These are phyloP conservation scores for Lasiosphaeria miniovina DNA, from an alignment of 495 filamentous ascomycete species.

Conservation along the genomic window DNA sequence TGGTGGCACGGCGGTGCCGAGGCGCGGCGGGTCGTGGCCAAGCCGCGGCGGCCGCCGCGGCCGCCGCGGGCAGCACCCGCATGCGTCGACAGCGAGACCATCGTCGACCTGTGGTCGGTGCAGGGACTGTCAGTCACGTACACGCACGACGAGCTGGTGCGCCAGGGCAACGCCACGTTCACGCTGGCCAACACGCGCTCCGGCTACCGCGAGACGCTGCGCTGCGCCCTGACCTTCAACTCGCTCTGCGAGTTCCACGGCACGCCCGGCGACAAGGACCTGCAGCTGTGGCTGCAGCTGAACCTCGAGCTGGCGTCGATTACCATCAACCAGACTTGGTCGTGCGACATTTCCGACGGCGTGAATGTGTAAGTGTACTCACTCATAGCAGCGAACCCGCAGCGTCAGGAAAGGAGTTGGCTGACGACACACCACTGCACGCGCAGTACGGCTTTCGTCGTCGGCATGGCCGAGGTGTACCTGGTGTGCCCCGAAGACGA, in stretches of 20 bases:
- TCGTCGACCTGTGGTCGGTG: slow-evolving; percentile 10
- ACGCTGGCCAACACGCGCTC: slow-evolving; percentile 7
- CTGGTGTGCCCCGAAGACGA: slow-evolving; percentile 1
- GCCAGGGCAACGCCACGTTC: slow-evolving; percentile 10
- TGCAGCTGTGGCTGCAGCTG: slow-evolving; percentile 11
- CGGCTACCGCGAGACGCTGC: background rate
- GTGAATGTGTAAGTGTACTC: background rate
- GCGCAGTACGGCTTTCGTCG: background rate
- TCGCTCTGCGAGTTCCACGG: slow-evolving; percentile 10
- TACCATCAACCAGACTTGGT: slow-evolving; percentile 7
- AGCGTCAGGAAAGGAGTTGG: background rate
- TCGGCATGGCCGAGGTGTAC: slow-evolving; percentile 5
- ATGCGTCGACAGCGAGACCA: background rate
- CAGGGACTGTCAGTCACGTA: slow-evolving; percentile 1
- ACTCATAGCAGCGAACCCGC: background rate
- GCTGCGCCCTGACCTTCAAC: slow-evolving; percentile 2
- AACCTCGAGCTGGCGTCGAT: slow-evolving; percentile 9
- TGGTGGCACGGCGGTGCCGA: no score
- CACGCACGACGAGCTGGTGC: slow-evolving; percentile 3
- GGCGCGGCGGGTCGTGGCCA: background rate
- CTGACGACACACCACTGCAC: background rate
- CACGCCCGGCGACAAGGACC: slow-evolving; percentile 10
- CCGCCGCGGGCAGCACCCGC: background rate
- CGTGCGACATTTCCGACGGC: background rate
- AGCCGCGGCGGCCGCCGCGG: background rate